These are phyloP conservation scores for Haplographium delicatum DNA, from an alignment of 495 filamentous ascomycete species.

Conservation along the genomic window DNA sequence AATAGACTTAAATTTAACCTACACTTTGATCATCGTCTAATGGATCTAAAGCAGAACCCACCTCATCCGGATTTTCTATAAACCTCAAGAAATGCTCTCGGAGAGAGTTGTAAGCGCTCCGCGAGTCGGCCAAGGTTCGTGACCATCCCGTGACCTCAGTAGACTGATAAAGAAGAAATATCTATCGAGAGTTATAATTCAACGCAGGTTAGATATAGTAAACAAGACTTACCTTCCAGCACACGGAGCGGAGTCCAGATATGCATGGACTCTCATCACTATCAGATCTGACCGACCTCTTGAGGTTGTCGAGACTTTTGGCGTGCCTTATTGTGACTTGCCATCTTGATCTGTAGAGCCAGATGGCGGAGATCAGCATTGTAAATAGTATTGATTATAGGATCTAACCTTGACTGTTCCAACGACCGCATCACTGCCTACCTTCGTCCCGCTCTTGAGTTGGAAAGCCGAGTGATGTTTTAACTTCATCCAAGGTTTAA, in stretches of 20 bases:
- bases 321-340: constrained; percentile 56
- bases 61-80: constrained; percentile 75
- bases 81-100: constrained; percentile 69
- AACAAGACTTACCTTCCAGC: constrained; percentile 72
- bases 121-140: constrained; percentile 57
- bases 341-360: constrained; percentile 63
- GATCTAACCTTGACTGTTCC: constrained; percentile 54
- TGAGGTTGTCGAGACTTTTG: constrained; percentile 57
- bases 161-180: constrained; percentile 74
- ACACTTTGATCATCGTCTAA: constrained; percentile 81
- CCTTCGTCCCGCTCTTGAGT: too few relatives aligned
- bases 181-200: constrained; percentile 38
- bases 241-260: constrained; percentile 76
- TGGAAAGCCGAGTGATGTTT: too few relatives aligned
- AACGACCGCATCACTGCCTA: constrained; percentile 54
- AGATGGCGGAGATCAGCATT: constrained; percentile 6
- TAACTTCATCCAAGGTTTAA: not conserved
- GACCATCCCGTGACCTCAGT: constrained; percentile 65
- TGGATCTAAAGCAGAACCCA: constrained; percentile 73
- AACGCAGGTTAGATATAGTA: not conserved
- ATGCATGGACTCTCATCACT: constrained; percentile 55
- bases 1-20: too few relatives aligned
- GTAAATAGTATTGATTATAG: not conserved
- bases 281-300: constrained; percentile 54
- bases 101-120: constrained; percentile 67